Base-by-base conservation (phyloP, 148 eudicot species). In the Salicornia ramosissima region DNA sequence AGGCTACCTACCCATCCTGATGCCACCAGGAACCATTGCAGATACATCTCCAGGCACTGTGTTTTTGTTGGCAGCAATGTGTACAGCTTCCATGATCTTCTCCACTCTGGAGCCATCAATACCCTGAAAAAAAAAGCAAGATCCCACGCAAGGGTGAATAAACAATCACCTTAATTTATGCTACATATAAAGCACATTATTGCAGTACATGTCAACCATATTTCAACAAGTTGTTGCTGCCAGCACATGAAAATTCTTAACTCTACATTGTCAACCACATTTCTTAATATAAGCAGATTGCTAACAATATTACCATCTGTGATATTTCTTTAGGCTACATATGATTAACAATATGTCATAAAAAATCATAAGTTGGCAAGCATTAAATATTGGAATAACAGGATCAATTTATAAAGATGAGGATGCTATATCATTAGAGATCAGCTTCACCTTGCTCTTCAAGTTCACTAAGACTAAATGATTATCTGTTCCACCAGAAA, bases 1-100 rank as follows among this genome's bases (percentile, higher is more conserved):
- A 53, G 34, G n/a, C 46, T 52, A 1, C 58, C 46, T 82, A 93
- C 98, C 98, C 98, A 93, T 93, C 70, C 98, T 80, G 78, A 93
- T 93, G 77, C 98, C 98, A 80, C 98, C 98, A 59, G 98, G 98
- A 69, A 93, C 96, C 98, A 93, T 90, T 68, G 98, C 98, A 77
- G 98, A 93, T 52, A 93, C 98, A 80, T 93, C 98, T 50, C 98
- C 98, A 71, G 98, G 98, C 62, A 93, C 98, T 7, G 98, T 93
- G 73, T 93, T 93, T 72, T 93, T 93, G 86, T 93, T 93, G 71
- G 98, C 95, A 59, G 99, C 99, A 79, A 94, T 94, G 63, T 94
- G 99, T 58, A 86, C 99, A 64, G 92, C 77, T 81, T 94, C 99
- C 77, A 94, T 77, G 64, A 94, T 93, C 81, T 94, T 94, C 83